Conservation (phyloP, 2,329 filamentous ascomycete genomes). For the Zymoseptoria passerinii region DNA sequence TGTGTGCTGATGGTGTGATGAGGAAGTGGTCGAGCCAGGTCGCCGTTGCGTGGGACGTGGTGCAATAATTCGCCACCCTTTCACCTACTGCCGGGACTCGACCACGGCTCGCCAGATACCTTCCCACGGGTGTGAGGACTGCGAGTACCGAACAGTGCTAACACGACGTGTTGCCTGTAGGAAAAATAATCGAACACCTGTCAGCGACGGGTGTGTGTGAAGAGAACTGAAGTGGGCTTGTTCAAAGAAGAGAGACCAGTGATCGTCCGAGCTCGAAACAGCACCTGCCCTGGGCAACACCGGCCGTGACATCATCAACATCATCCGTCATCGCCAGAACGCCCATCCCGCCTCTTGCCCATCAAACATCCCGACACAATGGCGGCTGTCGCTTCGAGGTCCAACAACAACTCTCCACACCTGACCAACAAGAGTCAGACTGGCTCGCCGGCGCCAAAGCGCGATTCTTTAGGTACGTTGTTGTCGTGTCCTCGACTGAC, state of each 20-base stretch:
- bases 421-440: background rate
- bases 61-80: background rate
- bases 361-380: background rate
- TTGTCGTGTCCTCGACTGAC: background rate
- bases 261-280: background rate
- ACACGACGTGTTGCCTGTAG: background rate
- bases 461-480: background rate
- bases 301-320: background rate
- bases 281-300: background rate
- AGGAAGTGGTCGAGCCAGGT: background rate
- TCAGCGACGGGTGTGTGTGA: background rate
- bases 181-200: background rate
- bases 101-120: background rate
- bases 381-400: background rate
- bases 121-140: background rate
- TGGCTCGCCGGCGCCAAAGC: background rate
- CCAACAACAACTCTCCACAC: background rate
- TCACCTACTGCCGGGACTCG: background rate
- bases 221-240: background rate
- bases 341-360: background rate
- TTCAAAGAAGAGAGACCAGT: background rate
- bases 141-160: background rate
- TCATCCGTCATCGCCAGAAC: background rate
- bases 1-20: background rate
- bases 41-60: background rate